Evolutionary conservation across 495 filamentous ascomycete species (phyloP).

Genomic region (Wilcoxina mikolae): DNA sequence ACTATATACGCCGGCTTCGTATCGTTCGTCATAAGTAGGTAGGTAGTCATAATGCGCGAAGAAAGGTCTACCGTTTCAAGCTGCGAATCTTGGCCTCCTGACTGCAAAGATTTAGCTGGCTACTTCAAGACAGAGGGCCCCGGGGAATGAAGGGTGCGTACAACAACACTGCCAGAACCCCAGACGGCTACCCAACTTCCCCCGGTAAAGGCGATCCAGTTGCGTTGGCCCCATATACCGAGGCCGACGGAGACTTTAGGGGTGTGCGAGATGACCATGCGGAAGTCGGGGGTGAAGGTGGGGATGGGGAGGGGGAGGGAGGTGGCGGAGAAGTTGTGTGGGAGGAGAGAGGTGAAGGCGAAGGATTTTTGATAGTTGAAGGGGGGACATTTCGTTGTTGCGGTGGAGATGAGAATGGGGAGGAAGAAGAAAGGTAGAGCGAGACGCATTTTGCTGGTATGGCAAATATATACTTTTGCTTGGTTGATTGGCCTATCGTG

Average conservation of each 20-base stretch:
- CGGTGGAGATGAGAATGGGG: no score
- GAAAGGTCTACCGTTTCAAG: background rate
- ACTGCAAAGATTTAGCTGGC: background rate
- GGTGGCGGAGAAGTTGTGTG: background rate
- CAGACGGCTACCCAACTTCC: background rate
- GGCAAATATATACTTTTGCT: no score
- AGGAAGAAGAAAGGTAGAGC: no score
- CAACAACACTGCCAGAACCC: background rate
- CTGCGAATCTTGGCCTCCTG: slow-evolving; percentile 3
- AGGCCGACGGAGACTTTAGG: background rate
- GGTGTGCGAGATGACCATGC: background rate
- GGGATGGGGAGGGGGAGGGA: background rate
- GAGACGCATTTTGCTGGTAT: no score
- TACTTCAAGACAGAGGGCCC: background rate
- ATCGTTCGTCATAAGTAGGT: background rate
- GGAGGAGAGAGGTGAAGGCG: background rate
- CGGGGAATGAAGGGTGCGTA: background rate
- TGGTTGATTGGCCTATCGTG: no score
- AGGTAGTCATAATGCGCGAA: background rate
- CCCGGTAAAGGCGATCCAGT: slow-evolving; percentile 4
- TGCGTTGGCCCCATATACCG: slow-evolving; percentile 2
- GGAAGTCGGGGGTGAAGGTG: slow-evolving; percentile 2
- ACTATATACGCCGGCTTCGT: slow-evolving; percentile 2
- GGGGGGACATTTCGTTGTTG: no score
- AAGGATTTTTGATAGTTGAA: no score